Evolutionary conservation across 805 yeast genomes (phyloP).

Genomic region (Saturnispora diversa): DNA sequence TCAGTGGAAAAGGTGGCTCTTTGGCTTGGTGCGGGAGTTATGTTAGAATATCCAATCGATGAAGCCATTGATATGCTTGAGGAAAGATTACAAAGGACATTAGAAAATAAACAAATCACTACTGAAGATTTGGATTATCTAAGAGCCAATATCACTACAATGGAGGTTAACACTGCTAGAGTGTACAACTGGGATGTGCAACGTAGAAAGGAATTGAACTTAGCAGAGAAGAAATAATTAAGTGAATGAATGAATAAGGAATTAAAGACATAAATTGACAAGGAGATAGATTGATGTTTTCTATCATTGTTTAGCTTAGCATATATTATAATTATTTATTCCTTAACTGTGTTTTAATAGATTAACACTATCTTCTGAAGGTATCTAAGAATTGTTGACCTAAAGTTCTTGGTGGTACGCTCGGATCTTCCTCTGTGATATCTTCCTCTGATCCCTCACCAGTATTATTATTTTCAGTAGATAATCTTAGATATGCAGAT

Average conservation of each 20-base stretch:
- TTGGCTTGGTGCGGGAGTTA: conserved; percentile 98
- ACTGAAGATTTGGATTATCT: conserved; percentile 79
- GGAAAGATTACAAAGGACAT: conserved; percentile 55
- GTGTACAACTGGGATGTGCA: conserved; percentile 84
- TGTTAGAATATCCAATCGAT: conserved; percentile 86
- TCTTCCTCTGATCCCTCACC: conserved; percentile 25
- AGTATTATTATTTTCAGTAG: conserved; percentile 3
- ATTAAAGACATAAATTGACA: too few relatives aligned
- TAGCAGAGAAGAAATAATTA: background rate
- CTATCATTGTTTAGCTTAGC: too few relatives aligned
- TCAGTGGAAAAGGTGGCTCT: conserved; percentile 56
- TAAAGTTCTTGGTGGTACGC: conserved; percentile 43
- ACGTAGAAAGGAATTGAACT: conserved; percentile 47
- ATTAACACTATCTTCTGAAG: conserved; percentile 33
- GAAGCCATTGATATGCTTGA: conserved; percentile 74
- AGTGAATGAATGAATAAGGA: too few relatives aligned
- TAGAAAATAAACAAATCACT: conserved; percentile 49
- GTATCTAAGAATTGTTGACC: conserved; percentile 56
- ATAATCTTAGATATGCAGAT: too few relatives aligned
- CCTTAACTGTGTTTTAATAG: too few relatives aligned
- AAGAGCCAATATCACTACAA: conserved; percentile 86
- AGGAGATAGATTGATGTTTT: too few relatives aligned
- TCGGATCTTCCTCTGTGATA: conserved; percentile 42
- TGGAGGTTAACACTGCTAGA: conserved; percentile 96
- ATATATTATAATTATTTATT: too few relatives aligned